Percentiles rank a stretch among this genome's conserved stretches.
Conservation (phyloP, 2,329 filamentous ascomycete species). For the Fusarium drepaniforme region DNA sequence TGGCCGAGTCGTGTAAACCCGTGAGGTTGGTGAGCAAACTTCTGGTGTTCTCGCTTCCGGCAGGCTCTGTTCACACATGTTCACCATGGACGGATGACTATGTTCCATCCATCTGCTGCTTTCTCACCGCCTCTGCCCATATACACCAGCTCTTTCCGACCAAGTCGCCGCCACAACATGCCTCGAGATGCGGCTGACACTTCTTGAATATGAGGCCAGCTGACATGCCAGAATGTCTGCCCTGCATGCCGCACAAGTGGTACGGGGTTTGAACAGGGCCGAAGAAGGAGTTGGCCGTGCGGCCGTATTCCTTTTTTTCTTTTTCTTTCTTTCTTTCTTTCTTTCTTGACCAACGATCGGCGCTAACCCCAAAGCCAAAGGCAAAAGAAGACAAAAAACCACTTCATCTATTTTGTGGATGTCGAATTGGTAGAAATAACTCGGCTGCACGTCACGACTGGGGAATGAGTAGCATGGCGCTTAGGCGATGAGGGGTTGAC, state of each 20-base stretch:
- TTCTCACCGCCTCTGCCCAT: constrained; percentile 20
- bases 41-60: background rate
- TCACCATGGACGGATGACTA: background rate
- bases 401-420: background rate
- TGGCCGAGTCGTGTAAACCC: background rate
- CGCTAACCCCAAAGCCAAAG: constrained; percentile 7
- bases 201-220: constrained; percentile 11
- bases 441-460: constrained; percentile 29
- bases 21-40: background rate
- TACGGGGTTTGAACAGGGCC: background rate
- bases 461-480: constrained; percentile 20
- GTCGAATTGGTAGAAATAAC: constrained; percentile 7
- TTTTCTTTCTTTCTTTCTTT: background rate
- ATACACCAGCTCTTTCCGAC: background rate
- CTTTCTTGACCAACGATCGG: background rate
- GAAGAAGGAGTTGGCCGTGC: background rate
- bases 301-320: background rate
- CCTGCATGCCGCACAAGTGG: constrained; percentile 7
- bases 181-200: constrained; percentile 20
- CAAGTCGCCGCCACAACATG: constrained; percentile 15
- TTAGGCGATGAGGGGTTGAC: constrained; percentile 19
- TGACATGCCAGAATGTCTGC: constrained; percentile 14
- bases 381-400: constrained; percentile 11
- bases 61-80: background rate
- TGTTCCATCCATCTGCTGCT: constrained; percentile 13